A percentile compares a stretch with the other conserved stretches of the same genome.
phyloP scores from a whole-genome alignment of 257 asterid genomes.

The Linderniella brevidens region DNA sequence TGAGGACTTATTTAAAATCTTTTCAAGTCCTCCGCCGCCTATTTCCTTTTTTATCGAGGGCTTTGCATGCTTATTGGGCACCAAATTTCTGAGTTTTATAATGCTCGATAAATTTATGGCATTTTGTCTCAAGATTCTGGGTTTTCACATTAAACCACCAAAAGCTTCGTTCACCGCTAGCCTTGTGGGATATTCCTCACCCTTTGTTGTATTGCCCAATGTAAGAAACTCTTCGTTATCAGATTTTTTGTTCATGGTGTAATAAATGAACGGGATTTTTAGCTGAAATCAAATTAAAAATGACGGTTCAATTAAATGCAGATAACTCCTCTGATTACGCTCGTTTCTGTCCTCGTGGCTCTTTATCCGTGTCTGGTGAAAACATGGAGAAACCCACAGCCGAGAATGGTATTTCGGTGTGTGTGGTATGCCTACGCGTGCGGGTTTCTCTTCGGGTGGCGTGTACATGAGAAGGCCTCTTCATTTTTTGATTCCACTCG shows the following conservation, averaged over 20 bases:
- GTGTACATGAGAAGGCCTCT: conserved; percentile 97
- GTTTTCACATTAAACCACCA: conserved; percentile 49
- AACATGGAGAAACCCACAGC: conserved; percentile 82
- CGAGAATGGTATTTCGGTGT: conserved; percentile 64
- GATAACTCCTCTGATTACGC: conserved; percentile 65
- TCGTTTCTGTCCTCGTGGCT: conserved; percentile 53
- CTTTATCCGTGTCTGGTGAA: conserved; percentile 60
- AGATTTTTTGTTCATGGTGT: too few species aligned
- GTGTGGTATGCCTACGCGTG: conserved; percentile 83
- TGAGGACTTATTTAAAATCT: too few species aligned
- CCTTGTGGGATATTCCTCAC: conserved; percentile 84
- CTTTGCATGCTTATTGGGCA: conserved; percentile 98
- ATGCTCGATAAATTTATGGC: conserved; percentile 54
- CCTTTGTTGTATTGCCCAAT: conserved; percentile 73
- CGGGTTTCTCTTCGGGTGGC: conserved; percentile 97
- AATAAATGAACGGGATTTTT: too few species aligned
- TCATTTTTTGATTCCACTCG: conserved; percentile 84
- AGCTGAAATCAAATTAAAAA: too few species aligned
- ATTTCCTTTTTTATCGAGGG: conserved; percentile 97
- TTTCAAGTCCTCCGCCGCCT: conserved; percentile 67
- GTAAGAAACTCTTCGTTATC: conserved; percentile 18
- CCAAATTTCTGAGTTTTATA: conserved; percentile 95
- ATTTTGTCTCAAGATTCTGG: conserved; percentile 37
- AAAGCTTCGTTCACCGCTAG: conserved; percentile 91
- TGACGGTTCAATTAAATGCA: conserved; percentile 26